A percentile compares a stretch with the other conserved stretches of the same genome.
phyloP scores from a whole-genome alignment of 75 land plant genomes.

The Gnetum montanum region DNA sequence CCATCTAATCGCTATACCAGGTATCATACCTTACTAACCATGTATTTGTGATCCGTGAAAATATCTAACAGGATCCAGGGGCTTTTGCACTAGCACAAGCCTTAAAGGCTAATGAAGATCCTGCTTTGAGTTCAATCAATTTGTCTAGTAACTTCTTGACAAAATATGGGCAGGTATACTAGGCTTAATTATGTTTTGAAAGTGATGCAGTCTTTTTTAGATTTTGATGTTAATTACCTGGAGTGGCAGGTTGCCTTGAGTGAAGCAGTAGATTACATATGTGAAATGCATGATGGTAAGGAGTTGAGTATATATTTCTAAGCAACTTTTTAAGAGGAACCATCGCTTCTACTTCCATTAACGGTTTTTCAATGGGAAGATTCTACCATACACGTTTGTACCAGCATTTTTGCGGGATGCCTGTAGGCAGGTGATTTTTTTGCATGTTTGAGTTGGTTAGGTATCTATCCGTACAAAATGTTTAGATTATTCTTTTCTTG shows the following conservation, averaged over 20 bases:
- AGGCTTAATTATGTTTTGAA: neutral
- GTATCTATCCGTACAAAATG: too few relatives aligned
- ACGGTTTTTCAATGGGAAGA: too few relatives aligned
- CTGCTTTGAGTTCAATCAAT: slow-evolving; percentile 60
- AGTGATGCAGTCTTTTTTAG: neutral
- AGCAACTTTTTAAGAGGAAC: too few relatives aligned
- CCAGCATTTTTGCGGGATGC: too few relatives aligned
- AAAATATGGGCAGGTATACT: slow-evolving; percentile 91
- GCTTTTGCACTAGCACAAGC: slow-evolving; percentile 97
- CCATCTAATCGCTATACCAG: neutral
- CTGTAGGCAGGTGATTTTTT: too few relatives aligned
- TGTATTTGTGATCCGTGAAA: neutral
- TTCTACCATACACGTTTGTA: too few relatives aligned
- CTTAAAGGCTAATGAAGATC: slow-evolving; percentile 88
- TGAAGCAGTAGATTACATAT: slow-evolving; percentile 90
- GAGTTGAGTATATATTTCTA: slow-evolving; percentile 80
- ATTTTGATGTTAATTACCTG: neutral
- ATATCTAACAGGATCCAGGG: slow-evolving; percentile 62
- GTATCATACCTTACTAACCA: neutral
- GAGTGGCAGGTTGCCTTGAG: slow-evolving; percentile 78
- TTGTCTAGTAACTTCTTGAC: slow-evolving; percentile 84
- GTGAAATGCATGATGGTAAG: slow-evolving; percentile 85
- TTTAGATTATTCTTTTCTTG: too few relatives aligned
- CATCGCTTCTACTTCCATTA: too few relatives aligned
- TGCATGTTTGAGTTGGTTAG: too few relatives aligned